These are phyloP conservation scores for Geotrichum candidum DNA, from an alignment of 1,139 yeast species.

Conservation along the genomic window DNA sequence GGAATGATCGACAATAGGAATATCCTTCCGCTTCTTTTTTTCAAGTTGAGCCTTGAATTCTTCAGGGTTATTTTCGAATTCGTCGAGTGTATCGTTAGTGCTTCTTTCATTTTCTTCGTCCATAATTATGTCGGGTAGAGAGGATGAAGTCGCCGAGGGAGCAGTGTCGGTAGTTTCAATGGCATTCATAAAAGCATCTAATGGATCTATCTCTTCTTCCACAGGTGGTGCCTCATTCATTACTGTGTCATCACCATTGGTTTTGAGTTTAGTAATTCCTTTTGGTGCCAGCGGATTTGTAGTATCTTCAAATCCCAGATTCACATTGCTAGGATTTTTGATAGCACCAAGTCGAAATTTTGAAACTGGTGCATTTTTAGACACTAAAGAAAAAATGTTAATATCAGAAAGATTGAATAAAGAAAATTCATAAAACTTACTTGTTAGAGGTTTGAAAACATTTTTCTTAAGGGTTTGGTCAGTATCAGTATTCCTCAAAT, in stretches of 20 bases:
- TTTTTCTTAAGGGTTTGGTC: constrained; percentile 15
- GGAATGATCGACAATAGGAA: constrained; percentile 44
- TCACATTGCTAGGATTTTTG: background rate
- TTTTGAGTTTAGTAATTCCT: background rate
- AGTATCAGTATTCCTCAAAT: constrained; percentile 10
- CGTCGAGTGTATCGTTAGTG: constrained; percentile 30
- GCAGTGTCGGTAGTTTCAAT: constrained; percentile 21
- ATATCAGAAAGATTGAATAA: background rate
- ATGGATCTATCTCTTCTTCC: constrained; percentile 35
- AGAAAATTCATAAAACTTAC: constrained; percentile 7
- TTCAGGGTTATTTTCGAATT: constrained; percentile 31
- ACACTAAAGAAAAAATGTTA: constrained; percentile 1
- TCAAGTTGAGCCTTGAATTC: constrained; percentile 33
- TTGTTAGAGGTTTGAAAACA: constrained; percentile 11
- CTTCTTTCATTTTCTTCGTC: constrained; percentile 27
- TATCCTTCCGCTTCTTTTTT: constrained; percentile 40
- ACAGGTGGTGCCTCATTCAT: constrained; percentile 6
- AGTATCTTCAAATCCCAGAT: constrained; percentile 7
- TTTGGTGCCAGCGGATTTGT: background rate
- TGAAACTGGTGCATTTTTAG: constrained; percentile 1
- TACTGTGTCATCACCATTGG: constrained; percentile 9
- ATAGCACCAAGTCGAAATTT: constrained; percentile 2
- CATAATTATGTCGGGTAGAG: constrained; percentile 22
- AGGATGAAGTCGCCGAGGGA: constrained; percentile 9
- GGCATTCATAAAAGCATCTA: constrained; percentile 37